Conservation (phyloP, 257 asterid genomes). For the Vinca minor region DNA sequence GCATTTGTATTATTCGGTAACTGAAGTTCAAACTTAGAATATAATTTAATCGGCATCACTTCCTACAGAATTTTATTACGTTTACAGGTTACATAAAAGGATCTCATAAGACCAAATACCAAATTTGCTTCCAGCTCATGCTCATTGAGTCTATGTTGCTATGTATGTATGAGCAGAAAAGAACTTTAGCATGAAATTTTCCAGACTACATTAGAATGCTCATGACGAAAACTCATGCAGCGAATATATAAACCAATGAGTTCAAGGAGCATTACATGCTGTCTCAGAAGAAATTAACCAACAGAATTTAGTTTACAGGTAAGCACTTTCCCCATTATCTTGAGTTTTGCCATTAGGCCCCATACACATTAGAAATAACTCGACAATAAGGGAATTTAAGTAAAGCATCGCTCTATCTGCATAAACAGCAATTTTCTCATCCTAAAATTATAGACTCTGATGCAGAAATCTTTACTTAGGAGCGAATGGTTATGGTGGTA, state of each 20-base stretch:
- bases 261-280: background rate
- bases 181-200: background rate
- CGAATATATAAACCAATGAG: background rate
- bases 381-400: no score
- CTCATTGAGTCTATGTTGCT: background rate
- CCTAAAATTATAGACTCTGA: no score
- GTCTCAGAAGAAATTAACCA: background rate
- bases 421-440: no score
- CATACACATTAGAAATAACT: no score
- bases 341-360: background rate
- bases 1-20: background rate
- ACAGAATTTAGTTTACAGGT: background rate
- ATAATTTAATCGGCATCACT: no score
- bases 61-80: no score
- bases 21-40: background rate
- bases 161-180: background rate
- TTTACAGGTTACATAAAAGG: background rate
- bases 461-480: background rate
- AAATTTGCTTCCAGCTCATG: background rate
- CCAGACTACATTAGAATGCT: background rate
- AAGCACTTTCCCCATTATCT: background rate
- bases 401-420: no score
- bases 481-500: background rate
- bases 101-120: background rate
- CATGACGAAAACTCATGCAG: background rate